phyloP scores from a whole-genome alignment of 2,329 filamentous ascomycete species.

The Aspergillus awamori region DNA sequence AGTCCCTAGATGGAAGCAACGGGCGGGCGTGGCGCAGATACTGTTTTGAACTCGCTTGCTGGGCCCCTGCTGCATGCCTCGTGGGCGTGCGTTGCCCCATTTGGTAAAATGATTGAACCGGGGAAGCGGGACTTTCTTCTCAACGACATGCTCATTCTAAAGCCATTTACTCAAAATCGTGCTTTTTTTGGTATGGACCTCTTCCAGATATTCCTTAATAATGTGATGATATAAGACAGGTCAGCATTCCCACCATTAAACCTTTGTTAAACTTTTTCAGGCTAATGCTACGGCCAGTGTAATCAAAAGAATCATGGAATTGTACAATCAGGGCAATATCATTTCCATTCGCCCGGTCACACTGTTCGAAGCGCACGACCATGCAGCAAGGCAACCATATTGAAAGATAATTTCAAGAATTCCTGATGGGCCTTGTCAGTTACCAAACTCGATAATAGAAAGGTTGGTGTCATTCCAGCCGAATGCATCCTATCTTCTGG shows the following conservation, averaged over 20 bases:
- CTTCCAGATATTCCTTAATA: neutral
- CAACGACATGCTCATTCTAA: slow-evolving; percentile 27
- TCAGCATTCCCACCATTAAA: neutral
- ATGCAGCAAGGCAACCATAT: slow-evolving; percentile 51
- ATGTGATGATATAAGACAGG: slow-evolving; percentile 8
- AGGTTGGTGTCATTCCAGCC: neutral
- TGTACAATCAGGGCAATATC: slow-evolving; percentile 6
- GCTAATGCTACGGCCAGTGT: neutral
- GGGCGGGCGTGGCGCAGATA: slow-evolving; percentile 26
- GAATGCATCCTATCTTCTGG: slow-evolving; percentile 17
- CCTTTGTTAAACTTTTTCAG: neutral
- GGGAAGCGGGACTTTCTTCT: slow-evolving; percentile 31
- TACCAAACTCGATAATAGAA: neutral
- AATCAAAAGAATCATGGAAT: neutral
- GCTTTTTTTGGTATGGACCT: slow-evolving; percentile 30
- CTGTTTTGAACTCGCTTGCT: slow-evolving; percentile 33
- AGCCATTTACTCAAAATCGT: slow-evolving; percentile 25
- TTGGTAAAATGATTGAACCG: slow-evolving; percentile 34
- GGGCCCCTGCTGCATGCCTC: slow-evolving; percentile 28
- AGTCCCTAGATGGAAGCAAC: slow-evolving; percentile 22
- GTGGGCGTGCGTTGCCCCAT: slow-evolving; percentile 32
- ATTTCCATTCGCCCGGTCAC: slow-evolving; percentile 26
- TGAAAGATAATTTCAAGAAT: slow-evolving; percentile 45
- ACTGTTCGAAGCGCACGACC: slow-evolving; percentile 26
- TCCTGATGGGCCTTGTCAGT: slow-evolving; percentile 11